Evolutionary conservation across 2,329 filamentous ascomycete species (phyloP), one percentile per base, ranked within the genome.

Genomic region (Fusarium sp.): DNA sequence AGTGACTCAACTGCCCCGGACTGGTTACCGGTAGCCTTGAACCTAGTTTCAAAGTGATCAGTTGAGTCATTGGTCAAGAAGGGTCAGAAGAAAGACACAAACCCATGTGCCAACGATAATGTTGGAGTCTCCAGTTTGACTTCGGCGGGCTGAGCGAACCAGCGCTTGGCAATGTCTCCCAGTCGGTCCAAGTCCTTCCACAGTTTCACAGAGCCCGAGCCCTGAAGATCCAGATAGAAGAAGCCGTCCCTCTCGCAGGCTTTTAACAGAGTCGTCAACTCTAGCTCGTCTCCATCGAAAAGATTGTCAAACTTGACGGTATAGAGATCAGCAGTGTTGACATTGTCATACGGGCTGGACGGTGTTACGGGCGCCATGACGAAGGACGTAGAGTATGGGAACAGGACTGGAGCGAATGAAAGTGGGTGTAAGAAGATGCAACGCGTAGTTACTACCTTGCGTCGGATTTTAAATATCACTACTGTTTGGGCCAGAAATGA

Each of bases 181-280:
- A 60, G 35, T 13, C 14, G n/a, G 1, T 66, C 20, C 14, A 69
- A 35, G 4, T 71, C 68, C 10, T 14, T 48, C 61, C 66, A 71
- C 6, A 71, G 22, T 2, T 70, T 65, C 2, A 16, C 41, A 3
- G 68, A 70, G 8, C 50, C 29, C 4, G 54, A n/a, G 6, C 33
- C 37, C 27, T 69, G 45, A 3, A 71, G 66, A n/a, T 71, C 68
- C 3, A 71, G 67, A 10, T 71, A 71, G 54, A 71, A 66, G 45
- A 71, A 71, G 1, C 66, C 68, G 5, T 71, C 68, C 13, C 27
- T 61, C 18, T 69, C 68, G 14, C 68, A 71, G 13, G 67, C 37
- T 10, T 58, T 5, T 2, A 71, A 70, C 35, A 39, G 43, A 14
- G n/a, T 29, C 1, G 59, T 24, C 0, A 69, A 13, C 22, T 65